These are phyloP conservation scores for Grifola frondosa DNA, from an alignment of 1,284 basidiomycete species.

Conservation along the genomic window DNA sequence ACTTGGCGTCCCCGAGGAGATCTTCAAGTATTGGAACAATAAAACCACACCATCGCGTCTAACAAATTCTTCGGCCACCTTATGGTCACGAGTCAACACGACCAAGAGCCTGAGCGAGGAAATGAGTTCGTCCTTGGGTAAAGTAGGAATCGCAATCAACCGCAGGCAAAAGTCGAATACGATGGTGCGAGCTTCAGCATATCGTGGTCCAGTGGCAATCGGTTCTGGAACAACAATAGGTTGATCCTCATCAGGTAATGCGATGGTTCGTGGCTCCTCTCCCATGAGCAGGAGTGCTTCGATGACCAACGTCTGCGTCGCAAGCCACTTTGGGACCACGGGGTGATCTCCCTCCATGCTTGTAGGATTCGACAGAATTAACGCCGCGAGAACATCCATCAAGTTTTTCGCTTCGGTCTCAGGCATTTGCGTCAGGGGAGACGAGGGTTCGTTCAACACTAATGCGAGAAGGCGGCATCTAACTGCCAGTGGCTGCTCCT, in stretches of 20 bases:
- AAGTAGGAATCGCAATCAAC: constrained; percentile 57
- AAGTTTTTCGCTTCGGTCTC: constrained; percentile 47
- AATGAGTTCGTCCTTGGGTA: constrained; percentile 78
- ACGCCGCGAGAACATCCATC: constrained; percentile 63
- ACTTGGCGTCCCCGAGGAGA: constrained; percentile 42
- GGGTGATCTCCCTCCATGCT: constrained; percentile 52
- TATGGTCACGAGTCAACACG: constrained; percentile 73
- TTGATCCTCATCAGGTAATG: constrained; percentile 68
- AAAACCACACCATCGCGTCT: constrained; percentile 59
- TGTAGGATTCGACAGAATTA: constrained; percentile 59
- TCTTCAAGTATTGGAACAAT: constrained; percentile 68
- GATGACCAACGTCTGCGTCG: constrained; percentile 76
- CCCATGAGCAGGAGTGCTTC: constrained; percentile 79
- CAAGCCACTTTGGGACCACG: constrained; percentile 77
- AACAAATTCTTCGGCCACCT: constrained; percentile 60
- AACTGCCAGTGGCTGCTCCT: constrained; percentile 75
- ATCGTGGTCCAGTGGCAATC: constrained; percentile 55
- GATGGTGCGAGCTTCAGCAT: constrained; percentile 58
- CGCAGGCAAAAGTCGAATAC: constrained; percentile 76
- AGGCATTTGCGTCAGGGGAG: constrained; percentile 47
- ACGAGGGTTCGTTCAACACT: constrained; percentile 73
- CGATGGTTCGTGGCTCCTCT: constrained; percentile 66
- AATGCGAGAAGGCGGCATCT: constrained; percentile 86
- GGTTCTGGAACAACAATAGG: constrained; percentile 52
- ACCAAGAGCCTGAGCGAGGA: constrained; percentile 80